Evolutionary conservation across 2,329 filamentous ascomycete species (phyloP), one percentile per base, ranked within the genome.

Genomic region (Ophiosphaerella herpotricha): DNA sequence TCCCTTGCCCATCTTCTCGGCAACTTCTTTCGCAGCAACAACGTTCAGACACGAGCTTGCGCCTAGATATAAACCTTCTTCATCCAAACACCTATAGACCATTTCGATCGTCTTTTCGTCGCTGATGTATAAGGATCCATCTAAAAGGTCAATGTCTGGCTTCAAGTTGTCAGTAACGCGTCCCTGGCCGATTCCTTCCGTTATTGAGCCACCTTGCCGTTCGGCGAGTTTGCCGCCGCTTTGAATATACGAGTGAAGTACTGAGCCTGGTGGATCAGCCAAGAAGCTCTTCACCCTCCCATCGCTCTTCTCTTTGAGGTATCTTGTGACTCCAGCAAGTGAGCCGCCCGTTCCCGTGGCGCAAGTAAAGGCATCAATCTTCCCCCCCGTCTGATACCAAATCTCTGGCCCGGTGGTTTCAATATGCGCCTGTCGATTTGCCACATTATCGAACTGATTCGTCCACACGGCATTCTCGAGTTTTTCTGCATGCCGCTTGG

Each of bases 391-490:
- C 80, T 99, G 94, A 24, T 86, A 79, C 94, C 94, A 99, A 70
- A 99, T 96, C 77, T 99, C 94, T 0, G 94, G 94, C 0, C 94
- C 94, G 0, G 94, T 99, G 2, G 93, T 97, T 79, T 97, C 93
- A 63, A 97, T 88, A 73, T 99, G 94, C 40, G 94, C 94, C 67
- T 89, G 86, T 44, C 94, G 84, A 76, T 99, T 99, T 45, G 94
- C 94, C 44, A 82, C 86, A 78, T 99, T 99, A 74, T 99, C 94
- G 77, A 99, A 99, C 77, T 99, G 94, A 76, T 99, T 95, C 38
- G 94, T 99, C 94, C 94, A 99, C 12, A 97, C 92, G 7, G 93
- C 91, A 66, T 94, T 94, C 13, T 90, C 87, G 41, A 95, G 77
- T 2, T 80, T 74, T 72, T 94, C 91, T n/a, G 94, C 94, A 75